A percentile compares a stretch with the other conserved stretches of the same genome.
Evolutionary conservation across 768 basidiomycete genomes (phyloP).

Genomic region (Pulveroboletus sp.): DNA sequence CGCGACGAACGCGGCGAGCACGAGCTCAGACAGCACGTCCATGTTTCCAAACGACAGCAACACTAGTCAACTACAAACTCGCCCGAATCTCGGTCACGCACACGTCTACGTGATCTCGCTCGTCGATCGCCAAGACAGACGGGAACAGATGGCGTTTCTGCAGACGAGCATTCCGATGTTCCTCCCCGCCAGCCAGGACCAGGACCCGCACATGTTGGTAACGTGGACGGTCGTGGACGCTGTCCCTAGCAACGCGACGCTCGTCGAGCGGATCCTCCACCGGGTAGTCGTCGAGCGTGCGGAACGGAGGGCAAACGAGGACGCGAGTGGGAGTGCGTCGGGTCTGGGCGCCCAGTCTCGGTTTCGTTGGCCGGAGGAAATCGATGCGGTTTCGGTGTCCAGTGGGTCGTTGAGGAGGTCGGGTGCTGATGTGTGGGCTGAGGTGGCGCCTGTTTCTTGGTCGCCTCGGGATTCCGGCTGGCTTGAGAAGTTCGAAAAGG

Average conservation of each 20-base stretch:
- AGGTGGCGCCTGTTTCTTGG: too few species aligned
- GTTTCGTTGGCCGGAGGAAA: slow-evolving; percentile 40
- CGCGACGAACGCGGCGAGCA: background rate
- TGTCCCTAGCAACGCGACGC: too few species aligned
- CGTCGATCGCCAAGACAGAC: slow-evolving; percentile 49
- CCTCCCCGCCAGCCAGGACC: slow-evolving; percentile 3
- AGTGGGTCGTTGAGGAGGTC: too few species aligned
- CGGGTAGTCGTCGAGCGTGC: too few species aligned
- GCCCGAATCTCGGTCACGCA: slow-evolving; percentile 21
- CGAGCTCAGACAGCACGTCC: background rate
- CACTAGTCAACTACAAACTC: background rate
- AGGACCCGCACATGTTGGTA: slow-evolving; percentile 38
- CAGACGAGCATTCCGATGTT: slow-evolving; percentile 22
- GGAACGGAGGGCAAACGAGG: too few species aligned
- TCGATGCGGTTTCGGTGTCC: too few species aligned
- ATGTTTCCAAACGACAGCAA: background rate
- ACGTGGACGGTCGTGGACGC: slow-evolving; percentile 55
- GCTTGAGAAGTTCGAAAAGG: too few species aligned
- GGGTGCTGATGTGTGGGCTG: too few species aligned
- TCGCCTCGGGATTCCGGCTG: too few species aligned
- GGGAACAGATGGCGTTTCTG: slow-evolving; percentile 52
- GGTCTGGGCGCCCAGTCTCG: too few species aligned
- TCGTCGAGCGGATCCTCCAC: too few species aligned
- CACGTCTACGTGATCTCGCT: slow-evolving; percentile 58
- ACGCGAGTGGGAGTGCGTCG: too few species aligned